Percentiles rank a stretch among this genome's conserved stretches.
phyloP scores from a whole-genome alignment of 2,329 filamentous ascomycete species.

The Talaromyces amestolkiae region DNA sequence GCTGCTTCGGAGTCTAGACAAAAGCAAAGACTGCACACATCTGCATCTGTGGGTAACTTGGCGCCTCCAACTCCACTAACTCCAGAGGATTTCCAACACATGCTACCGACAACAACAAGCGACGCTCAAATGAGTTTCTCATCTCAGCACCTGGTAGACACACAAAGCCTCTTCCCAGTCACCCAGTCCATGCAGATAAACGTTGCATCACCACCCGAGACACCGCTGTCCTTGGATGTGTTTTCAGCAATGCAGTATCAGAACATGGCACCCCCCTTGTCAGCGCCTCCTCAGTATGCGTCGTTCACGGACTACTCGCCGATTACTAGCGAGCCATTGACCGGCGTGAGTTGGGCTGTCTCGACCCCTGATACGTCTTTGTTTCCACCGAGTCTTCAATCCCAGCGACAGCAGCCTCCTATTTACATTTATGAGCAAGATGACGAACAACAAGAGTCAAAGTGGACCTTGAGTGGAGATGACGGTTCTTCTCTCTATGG shows the following conservation, averaged over 20 bases:
- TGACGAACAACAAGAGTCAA: conserved; percentile 30
- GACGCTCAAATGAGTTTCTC: conserved; percentile 40
- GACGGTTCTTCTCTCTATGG: conserved; percentile 31
- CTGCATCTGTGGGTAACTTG: conserved; percentile 35
- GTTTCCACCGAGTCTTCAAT: conserved; percentile 35
- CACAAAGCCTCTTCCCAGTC: conserved; percentile 36
- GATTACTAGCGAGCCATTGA: conserved; percentile 39
- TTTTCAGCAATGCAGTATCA: conserved; percentile 40
- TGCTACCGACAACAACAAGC: conserved; percentile 40
- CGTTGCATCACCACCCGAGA: conserved; percentile 46
- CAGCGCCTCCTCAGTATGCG: conserved; percentile 44
- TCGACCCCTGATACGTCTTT: conserved; percentile 40
- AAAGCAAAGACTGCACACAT: conserved; percentile 32
- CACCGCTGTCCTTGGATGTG: conserved; percentile 40
- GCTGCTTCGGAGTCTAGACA: conserved; percentile 34
- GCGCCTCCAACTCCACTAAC: conserved; percentile 46
- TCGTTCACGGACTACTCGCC: conserved; percentile 43
- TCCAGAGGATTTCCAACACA: conserved; percentile 42
- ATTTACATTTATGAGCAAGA: conserved; percentile 39
- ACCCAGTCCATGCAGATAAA: conserved; percentile 43
- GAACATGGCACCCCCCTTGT: conserved; percentile 39
- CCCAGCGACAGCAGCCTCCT: conserved; percentile 28
- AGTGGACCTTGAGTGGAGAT: conserved; percentile 31
- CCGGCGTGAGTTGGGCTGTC: conserved; percentile 44
- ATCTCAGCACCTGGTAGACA: conserved; percentile 27